phyloP scores from a whole-genome alignment of 116 monocot genomes.

The Phalaenopsis hybrid region DNA sequence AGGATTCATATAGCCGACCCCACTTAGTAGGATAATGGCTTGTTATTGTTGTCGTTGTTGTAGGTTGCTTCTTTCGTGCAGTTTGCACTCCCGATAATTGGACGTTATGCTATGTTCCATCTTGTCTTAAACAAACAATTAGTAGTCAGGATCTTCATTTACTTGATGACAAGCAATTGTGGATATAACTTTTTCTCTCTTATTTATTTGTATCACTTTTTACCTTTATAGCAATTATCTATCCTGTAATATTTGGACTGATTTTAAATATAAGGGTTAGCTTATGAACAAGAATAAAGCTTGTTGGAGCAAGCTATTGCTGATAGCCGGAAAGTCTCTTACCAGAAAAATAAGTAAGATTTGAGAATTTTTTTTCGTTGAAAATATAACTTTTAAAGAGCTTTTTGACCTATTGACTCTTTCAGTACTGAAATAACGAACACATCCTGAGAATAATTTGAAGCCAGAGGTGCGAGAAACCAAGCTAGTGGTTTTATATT shows the following conservation, averaged over 20 bases:
- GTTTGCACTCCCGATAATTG: neutral
- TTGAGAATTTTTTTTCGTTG: neutral
- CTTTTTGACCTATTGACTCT: neutral
- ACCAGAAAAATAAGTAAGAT: neutral
- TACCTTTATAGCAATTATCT: neutral
- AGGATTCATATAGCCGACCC: no score
- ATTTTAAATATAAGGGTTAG: neutral
- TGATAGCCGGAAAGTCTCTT: neutral
- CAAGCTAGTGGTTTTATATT: neutral
- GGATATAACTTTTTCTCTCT: neutral
- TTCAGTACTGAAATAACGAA: neutral
- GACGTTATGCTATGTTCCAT: neutral
- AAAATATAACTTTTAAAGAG: neutral
- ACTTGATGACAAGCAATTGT: neutral
- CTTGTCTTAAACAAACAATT: neutral
- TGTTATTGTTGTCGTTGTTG: no score
- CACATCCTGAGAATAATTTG: neutral
- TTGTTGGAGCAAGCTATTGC: conserved; percentile 1
- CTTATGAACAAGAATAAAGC: neutral
- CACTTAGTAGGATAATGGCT: no score
- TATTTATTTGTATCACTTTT: neutral
- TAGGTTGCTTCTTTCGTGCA: neutral
- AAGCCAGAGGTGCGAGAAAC: neutral
- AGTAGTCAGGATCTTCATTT: neutral
- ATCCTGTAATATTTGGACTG: neutral